Base-by-base conservation (phyloP, 495 filamentous ascomycete species). In the Lindgomyces ingoldianus region DNA sequence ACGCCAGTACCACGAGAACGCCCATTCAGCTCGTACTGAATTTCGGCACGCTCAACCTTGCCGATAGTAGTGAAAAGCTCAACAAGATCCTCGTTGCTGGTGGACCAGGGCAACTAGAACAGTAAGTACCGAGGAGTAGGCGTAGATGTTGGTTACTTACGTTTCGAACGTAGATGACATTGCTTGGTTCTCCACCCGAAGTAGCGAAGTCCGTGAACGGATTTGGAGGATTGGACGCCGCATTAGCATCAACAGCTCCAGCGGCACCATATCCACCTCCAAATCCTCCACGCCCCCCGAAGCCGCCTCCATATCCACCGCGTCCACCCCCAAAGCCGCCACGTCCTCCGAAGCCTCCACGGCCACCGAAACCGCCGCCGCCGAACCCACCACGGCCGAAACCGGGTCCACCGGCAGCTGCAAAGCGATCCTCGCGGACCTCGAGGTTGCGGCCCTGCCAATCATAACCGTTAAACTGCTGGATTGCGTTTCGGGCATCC, bases 21-120 rank as follows among this genome's bases (percentile, higher is more conserved):
- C 48, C 94, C 93, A 72, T 95, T 96, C 8, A 90, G 89, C 72
- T 98, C 95, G 72, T 98, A 98, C 78, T 98, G 95, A 51, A 98
- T 98, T 79, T 98, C 95, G 11, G 94, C 94, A 68, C 91, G 91
- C 69, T 96, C 92, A 64, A 98, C 94, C 77, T 96, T 96, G 47
- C 93, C 94, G 73, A 98, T 98, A 4, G 94, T 98, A 27, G 88
- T 91, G 83, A 98, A 98, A 14, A 98, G 83, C 72, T 98, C 94
- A 48, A 97, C 83, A 3, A 98, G 77, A 75, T 98, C 94, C 58
- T 98, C 95, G 70, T 98, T 97, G 78, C 92, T 96, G 21, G 94
- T 98, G 30, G 93, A 97, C 94, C 94, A 98, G 4, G 94, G 94
- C 59, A 98, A 85, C 93, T 98, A 25, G 27, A 11, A 27, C 9